Conservation (phyloP, 2,329 filamentous ascomycete species). For the Plectosphaerella plurivora region DNA sequence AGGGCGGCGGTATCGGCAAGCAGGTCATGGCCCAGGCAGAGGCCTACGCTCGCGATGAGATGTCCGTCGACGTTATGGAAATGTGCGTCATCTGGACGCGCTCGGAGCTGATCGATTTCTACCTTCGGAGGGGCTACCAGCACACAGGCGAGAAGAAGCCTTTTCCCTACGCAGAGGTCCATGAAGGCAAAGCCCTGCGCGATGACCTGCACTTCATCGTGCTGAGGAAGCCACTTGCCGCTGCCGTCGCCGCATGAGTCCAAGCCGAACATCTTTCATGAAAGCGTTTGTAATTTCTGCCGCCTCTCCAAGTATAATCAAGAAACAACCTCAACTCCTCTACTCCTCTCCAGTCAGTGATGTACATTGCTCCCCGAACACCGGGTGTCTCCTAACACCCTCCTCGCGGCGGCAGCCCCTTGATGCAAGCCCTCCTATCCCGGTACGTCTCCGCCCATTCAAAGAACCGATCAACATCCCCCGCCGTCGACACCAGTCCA, state of each 20-base stretch:
- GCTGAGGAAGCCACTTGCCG: conserved; percentile 31
- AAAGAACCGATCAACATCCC: conserved; percentile 30
- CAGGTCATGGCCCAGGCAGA: conserved; percentile 36
- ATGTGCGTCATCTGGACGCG: conserved; percentile 40
- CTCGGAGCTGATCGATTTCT: conserved; percentile 41
- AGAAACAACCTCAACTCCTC: no score
- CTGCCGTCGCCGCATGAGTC: background rate
- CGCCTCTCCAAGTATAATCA: no score
- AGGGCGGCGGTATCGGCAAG: conserved; percentile 39
- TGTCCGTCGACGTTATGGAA: conserved; percentile 30
- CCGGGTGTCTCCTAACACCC: conserved; percentile 6
- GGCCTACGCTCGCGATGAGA: conserved; percentile 24
- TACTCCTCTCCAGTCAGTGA: no score
- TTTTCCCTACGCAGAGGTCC: conserved; percentile 36
- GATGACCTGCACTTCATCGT: conserved; percentile 39
- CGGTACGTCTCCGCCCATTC: conserved; percentile 26
- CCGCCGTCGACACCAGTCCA: conserved; percentile 27
- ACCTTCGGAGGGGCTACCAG: conserved; percentile 35
- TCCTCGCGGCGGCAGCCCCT: conserved; percentile 4
- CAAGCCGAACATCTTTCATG: background rate
- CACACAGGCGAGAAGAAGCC: conserved; percentile 31
- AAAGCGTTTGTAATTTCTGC: no score
- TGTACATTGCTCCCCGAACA: no score
- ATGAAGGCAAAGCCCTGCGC: conserved; percentile 28
- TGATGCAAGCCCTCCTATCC: conserved; percentile 16